Base-by-base conservation (phyloP, 805 yeast species). In the Cyberlindnera amylophila region DNA sequence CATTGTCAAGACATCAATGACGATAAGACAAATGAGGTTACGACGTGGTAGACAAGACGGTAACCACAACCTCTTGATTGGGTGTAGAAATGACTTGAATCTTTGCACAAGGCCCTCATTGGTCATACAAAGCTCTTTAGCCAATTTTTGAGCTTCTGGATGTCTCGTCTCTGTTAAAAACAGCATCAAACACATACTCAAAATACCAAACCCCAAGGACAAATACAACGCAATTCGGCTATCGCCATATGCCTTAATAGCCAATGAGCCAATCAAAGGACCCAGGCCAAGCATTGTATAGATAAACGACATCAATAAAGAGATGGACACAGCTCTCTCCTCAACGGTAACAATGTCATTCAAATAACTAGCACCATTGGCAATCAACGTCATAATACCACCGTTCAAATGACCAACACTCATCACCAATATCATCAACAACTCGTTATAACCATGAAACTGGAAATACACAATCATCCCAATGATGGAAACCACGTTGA, bases 361-460 rank as follows among this genome's bases (percentile, higher is more conserved):
- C 8, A 56, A 23, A 32, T 56, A 54, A 24, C 57, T 49, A 36
- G 51, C 53, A 5, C 61, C 59, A 29, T 42, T 50, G 6, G 59
- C 50, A 12, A 55, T 51, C 18, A 55, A 30, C 1, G 59, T 50
- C 53, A 56, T 52, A 4, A 49, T 44, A 31, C 59, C 59, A 16
- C 59, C 61, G 30, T 45, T 41, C 3, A 56, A 24, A 13, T 36
- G 44, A 1, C 53, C 57, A 13, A 45, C 24, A 4, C 57, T 53
- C 3, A 39, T 16, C 2, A 39, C 19, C 0, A 46, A 1, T 1
- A 56, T 38, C 44, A 51, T 42, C 11, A 43, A 15, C 14, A 36
- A 16, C 19, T 37, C 30, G 21, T 43, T 45, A 21, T 46, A 54
- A 0, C 32, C 21, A 12, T 16, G n/a, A 18, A 38, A 19, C 16